phyloP scores from a whole-genome alignment of 345 rosid genomes.

The Barbarea vulgaris region DNA sequence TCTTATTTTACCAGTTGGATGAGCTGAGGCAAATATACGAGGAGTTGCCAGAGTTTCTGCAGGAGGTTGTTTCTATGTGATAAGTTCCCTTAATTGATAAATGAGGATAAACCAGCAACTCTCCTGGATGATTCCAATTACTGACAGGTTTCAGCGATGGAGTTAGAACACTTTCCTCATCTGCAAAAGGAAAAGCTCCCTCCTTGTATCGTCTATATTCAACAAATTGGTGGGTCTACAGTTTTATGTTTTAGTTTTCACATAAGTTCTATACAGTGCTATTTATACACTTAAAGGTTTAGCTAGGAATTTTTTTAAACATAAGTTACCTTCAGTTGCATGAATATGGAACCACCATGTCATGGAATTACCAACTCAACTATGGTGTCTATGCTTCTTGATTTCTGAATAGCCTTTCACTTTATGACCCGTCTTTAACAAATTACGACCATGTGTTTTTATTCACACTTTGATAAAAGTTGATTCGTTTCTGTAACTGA shows the following conservation, averaged over 20 bases:
- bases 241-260: conserved; percentile 13
- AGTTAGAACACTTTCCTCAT: conserved; percentile 69
- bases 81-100: conserved; percentile 17
- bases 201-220: conserved; percentile 79
- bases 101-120: conserved; percentile 11
- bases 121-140: conserved; percentile 26
- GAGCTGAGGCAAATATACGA: conserved; percentile 95
- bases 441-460: neutral
- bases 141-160: conserved; percentile 72
- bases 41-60: conserved; percentile 86
- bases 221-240: conserved; percentile 76
- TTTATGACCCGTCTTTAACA: conserved; percentile 12
- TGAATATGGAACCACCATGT: conserved; percentile 3
- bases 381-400: conserved; percentile 33
- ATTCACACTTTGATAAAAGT: conserved; percentile 4
- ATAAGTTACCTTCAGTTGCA: conserved; percentile 10
- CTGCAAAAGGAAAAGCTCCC: conserved; percentile 50
- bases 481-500: conserved; percentile 14
- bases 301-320: neutral
- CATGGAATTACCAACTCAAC: conserved; percentile 12
- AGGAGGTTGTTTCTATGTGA: conserved; percentile 59
- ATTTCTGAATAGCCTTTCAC: conserved; percentile 21
- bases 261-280: neutral
- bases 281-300: neutral
- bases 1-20: conserved; percentile 62